Evolutionary conservation across 2,329 filamentous ascomycete genomes (phyloP).

Genomic region (Colletotrichum gloeosporioides): DNA sequence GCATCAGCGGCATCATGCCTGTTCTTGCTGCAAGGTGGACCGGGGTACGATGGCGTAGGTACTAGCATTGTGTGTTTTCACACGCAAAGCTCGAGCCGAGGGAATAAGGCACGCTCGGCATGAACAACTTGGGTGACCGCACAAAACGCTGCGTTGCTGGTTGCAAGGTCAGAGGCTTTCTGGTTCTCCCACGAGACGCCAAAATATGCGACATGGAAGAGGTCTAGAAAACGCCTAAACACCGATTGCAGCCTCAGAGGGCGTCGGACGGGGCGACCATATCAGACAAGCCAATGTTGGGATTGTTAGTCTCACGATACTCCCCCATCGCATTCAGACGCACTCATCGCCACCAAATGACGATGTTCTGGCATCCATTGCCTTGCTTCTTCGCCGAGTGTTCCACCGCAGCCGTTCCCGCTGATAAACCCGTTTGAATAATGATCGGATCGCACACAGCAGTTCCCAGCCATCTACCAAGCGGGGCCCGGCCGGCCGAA

Average conservation of each 20-base stretch:
- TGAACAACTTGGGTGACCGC: neutral
- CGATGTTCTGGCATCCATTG: neutral
- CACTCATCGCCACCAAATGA: neutral
- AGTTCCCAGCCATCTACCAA: neutral
- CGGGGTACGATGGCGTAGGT: neutral
- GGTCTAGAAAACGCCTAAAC: neutral
- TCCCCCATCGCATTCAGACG: neutral
- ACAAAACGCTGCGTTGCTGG: neutral
- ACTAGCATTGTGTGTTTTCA: neutral
- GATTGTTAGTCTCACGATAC: neutral
- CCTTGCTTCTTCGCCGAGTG: neutral
- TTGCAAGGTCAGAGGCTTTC: neutral
- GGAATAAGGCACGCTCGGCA: neutral
- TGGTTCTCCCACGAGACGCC: neutral
- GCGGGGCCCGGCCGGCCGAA: conserved; percentile 6
- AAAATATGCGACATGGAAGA: neutral
- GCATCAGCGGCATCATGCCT: neutral
- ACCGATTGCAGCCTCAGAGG: neutral
- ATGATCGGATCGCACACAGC: neutral
- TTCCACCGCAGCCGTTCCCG: conserved; percentile 2
- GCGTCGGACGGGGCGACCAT: neutral
- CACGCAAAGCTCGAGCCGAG: neutral
- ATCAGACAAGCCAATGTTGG: neutral
- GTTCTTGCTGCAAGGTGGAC: neutral
- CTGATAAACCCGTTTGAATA: neutral